These are phyloP conservation scores for Carex arenaria DNA, from an alignment of 202 grass and related monocot genomes.

Conservation along the genomic window DNA sequence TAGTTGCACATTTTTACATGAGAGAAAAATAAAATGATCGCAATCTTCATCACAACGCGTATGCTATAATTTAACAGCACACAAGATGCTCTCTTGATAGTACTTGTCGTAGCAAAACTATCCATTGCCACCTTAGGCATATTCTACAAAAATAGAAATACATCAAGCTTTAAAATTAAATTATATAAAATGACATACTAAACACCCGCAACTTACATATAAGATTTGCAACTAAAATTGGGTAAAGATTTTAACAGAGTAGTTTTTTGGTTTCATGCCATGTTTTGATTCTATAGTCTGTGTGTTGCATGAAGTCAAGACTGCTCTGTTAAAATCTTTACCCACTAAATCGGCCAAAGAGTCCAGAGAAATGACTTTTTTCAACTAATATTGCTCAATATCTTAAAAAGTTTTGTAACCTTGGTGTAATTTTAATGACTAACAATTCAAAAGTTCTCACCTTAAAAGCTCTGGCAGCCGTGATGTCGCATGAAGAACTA, in stretches of 20 bases:
- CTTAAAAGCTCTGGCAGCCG: background rate
- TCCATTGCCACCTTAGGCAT: background rate
- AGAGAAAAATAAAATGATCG: background rate
- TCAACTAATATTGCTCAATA: background rate
- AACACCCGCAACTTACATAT: background rate
- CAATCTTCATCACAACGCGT: background rate
- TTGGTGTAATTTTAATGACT: background rate
- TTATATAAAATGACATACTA: background rate
- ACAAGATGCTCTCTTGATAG: background rate
- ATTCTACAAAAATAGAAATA: constrained; percentile 9
- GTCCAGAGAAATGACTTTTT: background rate
- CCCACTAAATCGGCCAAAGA: background rate
- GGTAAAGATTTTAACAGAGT: no score
- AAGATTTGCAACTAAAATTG: background rate
- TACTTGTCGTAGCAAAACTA: background rate
- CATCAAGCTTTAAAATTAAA: background rate
- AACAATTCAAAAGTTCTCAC: background rate
- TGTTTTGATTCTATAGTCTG: no score
- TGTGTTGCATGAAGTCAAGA: no score
- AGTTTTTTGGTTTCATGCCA: no score
- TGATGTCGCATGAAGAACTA: background rate
- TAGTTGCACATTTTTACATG: background rate
- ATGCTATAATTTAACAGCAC: background rate
- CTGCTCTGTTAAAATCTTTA: no score
- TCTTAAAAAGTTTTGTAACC: background rate